A percentile compares a stretch with the other conserved stretches of the same genome.
Evolutionary conservation across 78 protist species (phyloP).

Genomic region (Cavenderia fasciculata): DNA sequence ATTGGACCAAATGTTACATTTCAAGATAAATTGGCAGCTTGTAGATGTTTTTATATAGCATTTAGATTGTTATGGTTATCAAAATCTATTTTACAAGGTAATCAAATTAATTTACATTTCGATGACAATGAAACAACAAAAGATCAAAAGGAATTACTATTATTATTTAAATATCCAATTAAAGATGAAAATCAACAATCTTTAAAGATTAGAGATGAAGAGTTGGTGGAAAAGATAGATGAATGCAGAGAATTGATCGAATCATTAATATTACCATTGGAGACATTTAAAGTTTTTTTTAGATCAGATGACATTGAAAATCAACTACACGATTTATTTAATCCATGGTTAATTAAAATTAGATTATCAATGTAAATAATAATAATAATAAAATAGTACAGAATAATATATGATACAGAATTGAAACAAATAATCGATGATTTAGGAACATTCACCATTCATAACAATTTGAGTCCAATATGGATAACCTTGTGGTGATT

Average conservation of each 20-base stretch:
- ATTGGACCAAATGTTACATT: too few species aligned
- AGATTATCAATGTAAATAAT: constrained; percentile 37
- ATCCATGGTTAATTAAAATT: constrained; percentile 32
- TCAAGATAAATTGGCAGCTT: background rate
- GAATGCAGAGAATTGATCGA: background rate
- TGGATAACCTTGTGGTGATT: background rate
- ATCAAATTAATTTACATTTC: background rate
- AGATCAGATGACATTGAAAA: constrained; percentile 5
- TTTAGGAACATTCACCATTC: background rate
- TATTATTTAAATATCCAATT: background rate
- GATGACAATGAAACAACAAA: background rate
- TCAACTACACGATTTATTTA: background rate
- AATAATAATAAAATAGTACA: too few species aligned
- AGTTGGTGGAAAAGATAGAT: background rate
- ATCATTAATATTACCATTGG: background rate
- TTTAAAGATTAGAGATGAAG: too few species aligned
- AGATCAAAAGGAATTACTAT: background rate
- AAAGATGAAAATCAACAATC: background rate
- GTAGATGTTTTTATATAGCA: background rate
- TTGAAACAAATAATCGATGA: too few species aligned
- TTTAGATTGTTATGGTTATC: background rate
- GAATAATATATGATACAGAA: too few species aligned
- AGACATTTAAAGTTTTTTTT: background rate
- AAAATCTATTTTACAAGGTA: background rate
- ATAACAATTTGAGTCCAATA: background rate